Base-by-base conservation (phyloP, 768 basidiomycete genomes). In the Holtermannia corniformis region DNA sequence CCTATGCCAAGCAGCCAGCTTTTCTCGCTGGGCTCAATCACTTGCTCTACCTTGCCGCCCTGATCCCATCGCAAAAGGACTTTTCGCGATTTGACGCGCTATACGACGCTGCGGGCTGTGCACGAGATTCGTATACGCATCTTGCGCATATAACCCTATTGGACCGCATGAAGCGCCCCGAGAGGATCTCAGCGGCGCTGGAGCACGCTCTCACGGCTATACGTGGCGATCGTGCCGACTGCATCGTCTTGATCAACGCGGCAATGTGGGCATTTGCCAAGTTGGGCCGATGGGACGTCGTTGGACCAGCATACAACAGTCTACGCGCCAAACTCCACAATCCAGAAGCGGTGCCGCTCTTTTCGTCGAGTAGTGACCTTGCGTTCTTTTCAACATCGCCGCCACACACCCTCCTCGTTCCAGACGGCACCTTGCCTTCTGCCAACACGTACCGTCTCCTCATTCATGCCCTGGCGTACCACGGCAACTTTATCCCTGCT, bases 1-100 rank as follows among this genome's bases (percentile, higher is more conserved):
- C 43, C 44, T 24, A 32, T 27, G 20, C 20, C 32, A n/a, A 51
- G 16, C 32, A 16, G 7, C 32, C 32, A 37, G 32, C 32, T 37
- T 37, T 37, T 16, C 7, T 37, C 16, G 32, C 32, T 37, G 32
- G 10, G 10, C 41, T 62, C 27, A 60, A 62, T 45, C 61, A 64
- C 32, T 20, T 64, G 44, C 52, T 67, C 16, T 67, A 67, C 42
- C 54, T 67, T 19, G 51, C 51, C n/a, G 59, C 65, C 3, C 32
- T 56, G 16, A 51, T 54, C 2, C 50, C 50, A 1, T 49, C 52
- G 13, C 2, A 12, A 7, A 3, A 1, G 11, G 25, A n/a, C 14
- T 57, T 49, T 26, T 13, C 20, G 2, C 16, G 47, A 22, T 40
- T 53, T 14, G 7, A 24, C 22, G 47, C 40, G n/a, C 32, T 45